Conservation (phyloP, 176 grass and related monocot species). For the Coix lacrymajobi region DNA sequence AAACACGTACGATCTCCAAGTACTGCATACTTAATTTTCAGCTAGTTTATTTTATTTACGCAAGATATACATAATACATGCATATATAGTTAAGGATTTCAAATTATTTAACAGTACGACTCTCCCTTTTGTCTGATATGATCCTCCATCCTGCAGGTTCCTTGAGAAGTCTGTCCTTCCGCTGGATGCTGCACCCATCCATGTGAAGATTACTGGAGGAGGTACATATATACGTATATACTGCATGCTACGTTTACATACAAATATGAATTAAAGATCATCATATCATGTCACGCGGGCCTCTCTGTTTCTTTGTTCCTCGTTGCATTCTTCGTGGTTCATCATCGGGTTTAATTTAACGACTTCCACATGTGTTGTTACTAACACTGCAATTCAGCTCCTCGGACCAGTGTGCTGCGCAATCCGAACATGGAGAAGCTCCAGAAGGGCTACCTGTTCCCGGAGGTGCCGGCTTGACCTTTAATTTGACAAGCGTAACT, state of each 20-base stretch:
- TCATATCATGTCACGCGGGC: not conserved
- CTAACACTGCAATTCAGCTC: constrained; percentile 30
- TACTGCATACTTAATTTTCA: not conserved
- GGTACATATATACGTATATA: not conserved
- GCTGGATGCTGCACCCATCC: constrained; percentile 19
- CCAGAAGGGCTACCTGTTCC: constrained; percentile 84
- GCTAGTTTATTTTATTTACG: not conserved
- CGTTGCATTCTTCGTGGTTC: not conserved
- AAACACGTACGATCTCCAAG: constrained; percentile 57
- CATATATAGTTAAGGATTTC: not conserved
- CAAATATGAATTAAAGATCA: not conserved
- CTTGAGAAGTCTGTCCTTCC: constrained; percentile 48
- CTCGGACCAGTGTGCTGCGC: constrained; percentile 56
- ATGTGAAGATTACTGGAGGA: constrained; percentile 28
- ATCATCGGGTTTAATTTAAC: not conserved
- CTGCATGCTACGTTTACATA: not conserved
- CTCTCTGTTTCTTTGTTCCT: constrained; percentile 13
- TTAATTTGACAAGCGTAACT: not conserved
- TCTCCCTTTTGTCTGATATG: constrained; percentile 4
- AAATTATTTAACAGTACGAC: not conserved
- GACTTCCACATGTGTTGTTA: not conserved
- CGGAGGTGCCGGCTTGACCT: constrained; percentile 41
- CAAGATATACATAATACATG: not conserved
- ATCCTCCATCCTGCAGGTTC: constrained; percentile 36
- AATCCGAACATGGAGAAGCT: constrained; percentile 92